phyloP scores from a whole-genome alignment of 1,284 basidiomycete species.

The Stygiomarasmius scandens region DNA sequence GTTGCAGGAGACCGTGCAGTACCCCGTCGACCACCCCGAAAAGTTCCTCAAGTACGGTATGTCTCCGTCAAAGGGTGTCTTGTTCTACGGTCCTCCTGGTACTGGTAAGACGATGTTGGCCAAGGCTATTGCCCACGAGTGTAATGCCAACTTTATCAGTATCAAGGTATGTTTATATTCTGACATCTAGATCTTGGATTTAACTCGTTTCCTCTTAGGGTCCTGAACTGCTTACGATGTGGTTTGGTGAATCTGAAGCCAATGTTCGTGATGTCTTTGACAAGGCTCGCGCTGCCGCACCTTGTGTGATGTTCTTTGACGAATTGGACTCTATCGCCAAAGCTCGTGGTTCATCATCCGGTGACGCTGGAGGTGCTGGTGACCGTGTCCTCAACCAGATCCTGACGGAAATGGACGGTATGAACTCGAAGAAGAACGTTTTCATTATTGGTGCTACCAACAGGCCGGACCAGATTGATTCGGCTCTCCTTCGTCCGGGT shows the following conservation, averaged over 20 bases:
- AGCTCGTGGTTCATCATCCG: slow-evolving; percentile 83
- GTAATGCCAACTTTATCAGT: slow-evolving; percentile 97
- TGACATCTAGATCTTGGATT: slow-evolving; percentile 23
- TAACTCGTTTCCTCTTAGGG: slow-evolving; percentile 53
- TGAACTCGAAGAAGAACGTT: slow-evolving; percentile 99
- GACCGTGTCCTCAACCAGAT: slow-evolving; percentile 98
- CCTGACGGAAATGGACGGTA: slow-evolving; percentile 99
- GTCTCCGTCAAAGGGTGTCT: slow-evolving; percentile 98
- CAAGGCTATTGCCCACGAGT: slow-evolving; percentile 99
- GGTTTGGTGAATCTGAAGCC: slow-evolving; percentile 99
- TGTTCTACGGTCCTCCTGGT: slow-evolving; percentile 97
- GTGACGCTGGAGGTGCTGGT: slow-evolving; percentile 93
- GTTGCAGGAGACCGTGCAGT: slow-evolving; percentile 98
- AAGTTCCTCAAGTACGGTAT: slow-evolving; percentile 99
- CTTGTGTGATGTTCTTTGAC: slow-evolving; percentile 99
- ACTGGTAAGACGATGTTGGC: slow-evolving; percentile 95
- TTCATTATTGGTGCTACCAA: slow-evolving; percentile 99
- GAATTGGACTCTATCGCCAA: slow-evolving; percentile 99
- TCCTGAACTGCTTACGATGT: slow-evolving; percentile 97
- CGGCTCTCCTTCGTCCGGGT: slow-evolving; percentile 95
- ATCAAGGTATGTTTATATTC: slow-evolving; percentile 67
- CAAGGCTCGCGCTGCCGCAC: slow-evolving; percentile 98
- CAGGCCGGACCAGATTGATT: slow-evolving; percentile 98
- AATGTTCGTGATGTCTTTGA: slow-evolving; percentile 99
- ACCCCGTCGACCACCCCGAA: slow-evolving; percentile 99